Base-by-base conservation (phyloP, 495 filamentous ascomycete genomes). In the Penicillium herquei region DNA sequence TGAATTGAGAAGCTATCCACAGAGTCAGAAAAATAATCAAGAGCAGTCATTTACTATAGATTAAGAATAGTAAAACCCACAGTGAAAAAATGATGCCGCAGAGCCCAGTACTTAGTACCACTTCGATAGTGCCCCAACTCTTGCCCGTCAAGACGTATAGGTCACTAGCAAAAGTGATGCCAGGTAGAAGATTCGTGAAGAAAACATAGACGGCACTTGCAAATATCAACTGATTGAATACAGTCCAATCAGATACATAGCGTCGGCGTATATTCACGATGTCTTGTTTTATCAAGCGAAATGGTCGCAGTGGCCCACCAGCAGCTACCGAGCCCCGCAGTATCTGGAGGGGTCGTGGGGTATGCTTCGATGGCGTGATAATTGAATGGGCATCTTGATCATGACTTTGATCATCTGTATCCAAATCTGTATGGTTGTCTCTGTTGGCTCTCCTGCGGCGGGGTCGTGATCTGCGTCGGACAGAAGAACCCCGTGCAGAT, bases 171-270 rank as follows among this genome's bases (percentile, higher is more conserved):
- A 89, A 90, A 0, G 87, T 89, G 59, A 90, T 88, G 3, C 87
- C 85, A 0, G 87, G 87, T 5, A 90, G 72, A 1, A 90, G 71
- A 66, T 90, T 90, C 13, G 85, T 89, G 57, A 90, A 90, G 67
- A 89, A 90, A 18, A 90, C 80, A 69, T 86, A 89, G 14, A 90
- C 83, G 2, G 87, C 85, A 43, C 82, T 86, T 10, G 87, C 87
- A 56, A 90, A 74, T 10, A 90, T 71, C 49, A 88, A 70, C 59
- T 90, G 87, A 60, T 89, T 89, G 71, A 90, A 89, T 12, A 77
- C 59, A 1, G 68, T 78, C 86, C 87, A 89, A 67, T 89, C 87
- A 2, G 84, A 87, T 2, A 78, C 49, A 69, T 84, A 89, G 58
- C 83, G 72, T 8, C 63, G 59, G 11, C 78, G 74, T 13, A 87